phyloP scores from a whole-genome alignment of 2,329 filamentous ascomycete genomes.

The Verticillium klebahnii region DNA sequence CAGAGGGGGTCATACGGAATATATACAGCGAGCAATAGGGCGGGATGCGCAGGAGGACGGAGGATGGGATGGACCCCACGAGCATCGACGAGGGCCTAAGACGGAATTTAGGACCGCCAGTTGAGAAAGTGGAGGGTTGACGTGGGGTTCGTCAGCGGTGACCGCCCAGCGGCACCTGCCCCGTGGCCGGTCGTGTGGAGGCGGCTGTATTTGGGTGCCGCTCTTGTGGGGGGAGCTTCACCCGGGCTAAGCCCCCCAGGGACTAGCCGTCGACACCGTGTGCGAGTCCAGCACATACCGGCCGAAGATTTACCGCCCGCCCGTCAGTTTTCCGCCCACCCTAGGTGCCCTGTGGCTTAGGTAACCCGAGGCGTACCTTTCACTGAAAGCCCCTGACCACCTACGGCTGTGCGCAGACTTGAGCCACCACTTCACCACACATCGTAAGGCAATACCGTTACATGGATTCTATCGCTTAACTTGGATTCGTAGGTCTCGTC shows the following conservation, averaged over 20 bases:
- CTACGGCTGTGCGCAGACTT: background rate
- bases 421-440: background rate
- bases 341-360: no score
- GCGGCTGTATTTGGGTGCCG: background rate
- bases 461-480: background rate
- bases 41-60: background rate
- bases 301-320: background rate
- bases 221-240: background rate
- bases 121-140: slow-evolving; percentile 4
- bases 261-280: background rate
- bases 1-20: background rate
- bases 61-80: background rate
- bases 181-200: slow-evolving; percentile 7
- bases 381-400: background rate
- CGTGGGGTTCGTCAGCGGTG: slow-evolving; percentile 2
- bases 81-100: background rate
- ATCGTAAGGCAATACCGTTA: background rate
- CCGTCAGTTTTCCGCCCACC: background rate
- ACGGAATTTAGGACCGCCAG: slow-evolving; percentile 5
- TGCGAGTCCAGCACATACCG: background rate
- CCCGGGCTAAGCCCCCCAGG: background rate
- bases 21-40: background rate
- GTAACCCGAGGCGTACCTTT: no score
- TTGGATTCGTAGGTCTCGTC: background rate
- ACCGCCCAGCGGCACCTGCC: background rate